These are phyloP conservation scores for Juglanconis sp. DNA, from an alignment of 2,329 filamentous ascomycete species.

Conservation along the genomic window DNA sequence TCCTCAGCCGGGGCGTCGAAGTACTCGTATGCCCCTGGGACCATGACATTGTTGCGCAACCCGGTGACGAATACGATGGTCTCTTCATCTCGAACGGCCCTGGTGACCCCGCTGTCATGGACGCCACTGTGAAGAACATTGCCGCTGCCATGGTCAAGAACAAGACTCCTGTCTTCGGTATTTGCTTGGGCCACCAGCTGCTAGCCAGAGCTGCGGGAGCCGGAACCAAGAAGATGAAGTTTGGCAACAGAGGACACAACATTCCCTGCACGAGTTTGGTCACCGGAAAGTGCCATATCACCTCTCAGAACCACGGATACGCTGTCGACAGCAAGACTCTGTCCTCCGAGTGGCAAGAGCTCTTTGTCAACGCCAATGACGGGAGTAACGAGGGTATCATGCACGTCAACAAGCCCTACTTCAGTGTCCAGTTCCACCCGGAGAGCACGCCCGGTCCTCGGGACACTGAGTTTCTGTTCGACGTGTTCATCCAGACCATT, in stretches of 20 bases:
- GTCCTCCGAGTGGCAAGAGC: conserved; percentile 78
- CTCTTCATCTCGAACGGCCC: conserved; percentile 98
- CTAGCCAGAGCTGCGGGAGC: conserved; percentile 86
- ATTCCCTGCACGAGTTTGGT: conserved; percentile 96
- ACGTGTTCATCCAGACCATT: conserved; percentile 90
- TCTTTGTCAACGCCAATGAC: conserved; percentile 98
- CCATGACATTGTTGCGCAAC: conserved; percentile 78
- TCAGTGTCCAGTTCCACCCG: conserved; percentile 99
- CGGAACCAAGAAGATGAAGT: conserved; percentile 93
- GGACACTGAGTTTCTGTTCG: conserved; percentile 95
- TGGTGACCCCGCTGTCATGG: conserved; percentile 86
- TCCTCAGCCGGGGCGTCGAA: conserved; percentile 86
- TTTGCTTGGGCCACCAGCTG: conserved; percentile 92
- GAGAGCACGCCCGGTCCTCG: conserved; percentile 93
- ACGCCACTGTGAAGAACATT: conserved; percentile 76
- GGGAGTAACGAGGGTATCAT: conserved; percentile 97
- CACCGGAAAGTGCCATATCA: conserved; percentile 96
- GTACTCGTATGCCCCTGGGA: conserved; percentile 95
- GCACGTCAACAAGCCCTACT: conserved; percentile 80
- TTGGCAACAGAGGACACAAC: conserved; percentile 97
- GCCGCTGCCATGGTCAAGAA: conserved; percentile 72
- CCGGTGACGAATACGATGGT: conserved; percentile 85
- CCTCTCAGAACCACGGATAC: conserved; percentile 96
- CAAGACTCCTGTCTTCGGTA: conserved; percentile 87
- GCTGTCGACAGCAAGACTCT: conserved; percentile 81